Conservation (phyloP, 805 yeast species). For the Saccharomycopsis fodiens region DNA sequence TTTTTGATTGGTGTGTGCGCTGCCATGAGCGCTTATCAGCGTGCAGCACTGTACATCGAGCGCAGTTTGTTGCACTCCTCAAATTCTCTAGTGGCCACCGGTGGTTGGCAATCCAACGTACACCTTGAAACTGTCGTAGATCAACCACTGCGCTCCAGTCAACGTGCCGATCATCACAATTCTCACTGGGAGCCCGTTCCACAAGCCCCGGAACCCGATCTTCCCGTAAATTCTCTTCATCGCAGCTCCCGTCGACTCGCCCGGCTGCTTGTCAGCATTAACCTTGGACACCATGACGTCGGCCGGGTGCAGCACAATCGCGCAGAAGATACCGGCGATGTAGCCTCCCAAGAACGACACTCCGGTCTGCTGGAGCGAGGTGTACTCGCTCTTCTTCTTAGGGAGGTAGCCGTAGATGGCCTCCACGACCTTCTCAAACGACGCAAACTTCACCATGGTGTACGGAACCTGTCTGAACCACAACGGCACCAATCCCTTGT, state of each 20-base stretch:
- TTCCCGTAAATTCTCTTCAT: conserved; percentile 64
- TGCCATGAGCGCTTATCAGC: too few species aligned
- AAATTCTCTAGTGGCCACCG: conserved; percentile 45
- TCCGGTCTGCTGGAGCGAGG: conserved; percentile 77
- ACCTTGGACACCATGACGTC: conserved; percentile 96
- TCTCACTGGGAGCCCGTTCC: conserved; percentile 94
- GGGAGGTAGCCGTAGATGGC: conserved; percentile 69
- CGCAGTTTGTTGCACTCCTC: too few species aligned
- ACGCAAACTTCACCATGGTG: conserved; percentile 94
- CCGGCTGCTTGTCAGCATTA: conserved; percentile 59
- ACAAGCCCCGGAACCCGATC: conserved; percentile 85
- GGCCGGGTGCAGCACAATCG: conserved; percentile 96
- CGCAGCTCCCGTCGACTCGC: conserved; percentile 62
- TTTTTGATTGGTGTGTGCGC: too few species aligned
- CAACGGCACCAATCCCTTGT: conserved; percentile 84
- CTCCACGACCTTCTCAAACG: conserved; percentile 88
- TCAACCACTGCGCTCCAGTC: conserved; percentile 95
- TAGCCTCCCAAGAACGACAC: conserved; percentile 94
- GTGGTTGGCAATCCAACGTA: conserved; percentile 91
- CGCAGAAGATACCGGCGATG: conserved; percentile 96
- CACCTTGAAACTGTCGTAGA: conserved; percentile 95
- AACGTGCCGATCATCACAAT: conserved; percentile 95
- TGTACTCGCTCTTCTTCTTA: conserved; percentile 61
- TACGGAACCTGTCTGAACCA: conserved; percentile 99
- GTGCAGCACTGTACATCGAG: too few species aligned